Evolutionary conservation across 805 yeast species (phyloP).

Genomic region (Saturnispora hagleri): DNA sequence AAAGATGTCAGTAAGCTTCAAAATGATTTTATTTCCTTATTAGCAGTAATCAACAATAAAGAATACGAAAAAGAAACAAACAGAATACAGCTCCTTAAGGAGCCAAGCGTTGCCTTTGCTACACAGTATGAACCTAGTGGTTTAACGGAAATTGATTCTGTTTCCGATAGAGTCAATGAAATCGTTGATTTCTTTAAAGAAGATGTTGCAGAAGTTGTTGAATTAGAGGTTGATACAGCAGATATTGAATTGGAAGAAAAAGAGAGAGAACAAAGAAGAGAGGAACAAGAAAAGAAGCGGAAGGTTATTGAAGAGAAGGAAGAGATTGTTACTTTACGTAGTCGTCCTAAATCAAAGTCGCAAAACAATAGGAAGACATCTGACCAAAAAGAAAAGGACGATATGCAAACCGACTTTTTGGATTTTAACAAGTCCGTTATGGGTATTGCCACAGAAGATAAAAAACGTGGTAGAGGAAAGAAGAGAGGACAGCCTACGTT

Average conservation of each 20-base stretch:
- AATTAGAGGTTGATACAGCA: conserved; percentile 13
- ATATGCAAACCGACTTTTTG: conserved; percentile 20
- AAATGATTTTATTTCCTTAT: conserved; percentile 15
- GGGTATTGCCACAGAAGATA: conserved; percentile 9
- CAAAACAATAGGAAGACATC: conserved; percentile 5
- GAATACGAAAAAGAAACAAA: background rate
- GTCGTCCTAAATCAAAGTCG: conserved; percentile 15
- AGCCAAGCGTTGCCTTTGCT: conserved; percentile 13
- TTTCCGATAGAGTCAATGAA: conserved; percentile 14
- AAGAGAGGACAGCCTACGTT: conserved; percentile 34
- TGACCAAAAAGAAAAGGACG: conserved; percentile 16
- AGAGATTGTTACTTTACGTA: conserved; percentile 27
- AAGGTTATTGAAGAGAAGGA: conserved; percentile 17
- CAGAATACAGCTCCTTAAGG: background rate
- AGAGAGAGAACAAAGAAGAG: conserved; percentile 10
- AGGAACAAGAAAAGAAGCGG: background rate
- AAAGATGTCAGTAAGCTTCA: conserved; percentile 20
- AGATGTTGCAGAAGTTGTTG: conserved; percentile 13
- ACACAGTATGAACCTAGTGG: conserved; percentile 17
- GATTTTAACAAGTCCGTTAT: conserved; percentile 23
- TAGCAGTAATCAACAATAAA: background rate
- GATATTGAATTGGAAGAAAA: conserved; percentile 15
- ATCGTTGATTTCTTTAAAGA: conserved; percentile 13
- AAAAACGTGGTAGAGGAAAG: conserved; percentile 11
- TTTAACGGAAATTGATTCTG: conserved; percentile 8